Conservation (phyloP, 495 filamentous ascomycete species). For the Xylaria longipes region DNA sequence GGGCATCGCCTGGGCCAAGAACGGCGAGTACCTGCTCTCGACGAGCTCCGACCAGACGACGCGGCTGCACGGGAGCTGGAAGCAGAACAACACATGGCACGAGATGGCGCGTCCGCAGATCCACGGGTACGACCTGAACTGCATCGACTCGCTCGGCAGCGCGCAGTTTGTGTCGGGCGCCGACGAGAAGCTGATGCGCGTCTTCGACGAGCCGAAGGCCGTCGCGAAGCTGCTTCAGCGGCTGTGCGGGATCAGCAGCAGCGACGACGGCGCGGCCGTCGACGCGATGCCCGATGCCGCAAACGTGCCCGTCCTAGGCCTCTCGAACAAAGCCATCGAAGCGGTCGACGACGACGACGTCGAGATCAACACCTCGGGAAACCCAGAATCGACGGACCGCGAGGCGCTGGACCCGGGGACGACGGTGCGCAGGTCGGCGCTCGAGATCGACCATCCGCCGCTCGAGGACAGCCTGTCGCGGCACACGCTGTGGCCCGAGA, state of each 20-base stretch:
- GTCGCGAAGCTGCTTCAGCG: constrained; percentile 75
- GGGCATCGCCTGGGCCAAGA: constrained; percentile 81
- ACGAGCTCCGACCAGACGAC: constrained; percentile 94
- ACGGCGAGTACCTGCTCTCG: constrained; percentile 84
- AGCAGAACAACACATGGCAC: constrained; percentile 74
- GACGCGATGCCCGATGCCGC: constrained; percentile 79
- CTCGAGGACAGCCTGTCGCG: constrained; percentile 88
- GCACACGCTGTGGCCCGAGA: constrained; percentile 93
- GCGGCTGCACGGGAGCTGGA: constrained; percentile 88
- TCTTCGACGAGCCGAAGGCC: constrained; percentile 88
- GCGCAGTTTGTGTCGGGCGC: constrained; percentile 91
- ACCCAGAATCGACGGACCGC: constrained; percentile 41
- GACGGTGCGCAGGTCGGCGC: constrained; percentile 49
- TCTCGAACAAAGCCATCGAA: constrained; percentile 93
- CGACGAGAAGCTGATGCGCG: constrained; percentile 94
- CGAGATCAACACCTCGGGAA: constrained; percentile 41
- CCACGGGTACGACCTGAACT: constrained; percentile 98
- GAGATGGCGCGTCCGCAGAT: constrained; percentile 96
- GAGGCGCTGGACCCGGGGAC: constrained; percentile 50
- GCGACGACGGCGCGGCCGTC: constrained; percentile 35
- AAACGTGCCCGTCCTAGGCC: constrained; percentile 89
- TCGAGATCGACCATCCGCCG: constrained; percentile 71
- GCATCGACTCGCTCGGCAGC: constrained; percentile 74
- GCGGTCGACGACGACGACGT: constrained; percentile 60
- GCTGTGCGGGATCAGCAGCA: constrained; percentile 64